Evolutionary conservation across 345 rosid species (phyloP).

Genomic region (Zanthoxylum bungeanum): DNA sequence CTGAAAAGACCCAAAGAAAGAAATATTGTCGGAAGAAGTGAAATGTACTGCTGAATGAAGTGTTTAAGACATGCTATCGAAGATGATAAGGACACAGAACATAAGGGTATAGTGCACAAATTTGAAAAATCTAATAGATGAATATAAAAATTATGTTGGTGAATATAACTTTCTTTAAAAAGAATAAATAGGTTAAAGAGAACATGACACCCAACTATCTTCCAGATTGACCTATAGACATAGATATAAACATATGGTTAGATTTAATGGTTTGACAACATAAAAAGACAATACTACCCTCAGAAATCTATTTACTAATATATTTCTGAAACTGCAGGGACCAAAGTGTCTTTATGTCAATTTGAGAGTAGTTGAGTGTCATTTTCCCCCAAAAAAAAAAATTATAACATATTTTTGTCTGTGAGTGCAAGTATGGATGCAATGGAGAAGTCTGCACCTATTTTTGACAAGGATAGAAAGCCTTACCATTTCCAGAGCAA

Average conservation of each 20-base stretch:
- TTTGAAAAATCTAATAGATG: background rate
- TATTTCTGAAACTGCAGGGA: too few species aligned
- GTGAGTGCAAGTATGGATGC: background rate
- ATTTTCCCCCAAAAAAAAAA: too few species aligned
- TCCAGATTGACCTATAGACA: too few species aligned
- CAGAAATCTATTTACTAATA: too few species aligned
- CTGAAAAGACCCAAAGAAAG: slow-evolving; percentile 36
- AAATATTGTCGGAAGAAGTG: slow-evolving; percentile 12
- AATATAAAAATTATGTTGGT: background rate
- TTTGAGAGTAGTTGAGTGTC: too few species aligned
- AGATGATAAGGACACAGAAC: background rate
- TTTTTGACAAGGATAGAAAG: background rate
- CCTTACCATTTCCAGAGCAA: slow-evolving; percentile 82
- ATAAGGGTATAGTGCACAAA: background rate
- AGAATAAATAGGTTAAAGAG: background rate
- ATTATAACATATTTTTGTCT: background rate
- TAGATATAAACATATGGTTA: too few species aligned
- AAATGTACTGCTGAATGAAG: background rate
- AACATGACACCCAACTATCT: too few species aligned
- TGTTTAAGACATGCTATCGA: background rate
- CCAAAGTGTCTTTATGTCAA: too few species aligned
- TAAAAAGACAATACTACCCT: too few species aligned
- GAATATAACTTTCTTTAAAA: background rate
- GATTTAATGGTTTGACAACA: too few species aligned
- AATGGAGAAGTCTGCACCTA: background rate